Evolutionary conservation across 2,329 filamentous ascomycete genomes (phyloP).

Genomic region (Fusarium sp.): DNA sequence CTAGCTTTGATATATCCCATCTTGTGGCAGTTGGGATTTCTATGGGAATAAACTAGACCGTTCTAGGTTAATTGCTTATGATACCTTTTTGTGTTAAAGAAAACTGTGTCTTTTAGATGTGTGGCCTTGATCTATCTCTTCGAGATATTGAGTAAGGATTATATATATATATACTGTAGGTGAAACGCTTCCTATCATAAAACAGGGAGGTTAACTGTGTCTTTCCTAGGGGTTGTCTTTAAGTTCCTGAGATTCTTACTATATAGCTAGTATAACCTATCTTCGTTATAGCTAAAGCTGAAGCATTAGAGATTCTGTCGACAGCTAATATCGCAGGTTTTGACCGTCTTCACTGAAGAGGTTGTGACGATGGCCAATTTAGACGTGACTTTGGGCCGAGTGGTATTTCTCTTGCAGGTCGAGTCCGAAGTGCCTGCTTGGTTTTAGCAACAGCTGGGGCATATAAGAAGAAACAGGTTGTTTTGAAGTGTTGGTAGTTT

Average conservation of each 20-base stretch:
- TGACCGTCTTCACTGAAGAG: neutral
- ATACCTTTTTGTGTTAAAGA: too few relatives aligned
- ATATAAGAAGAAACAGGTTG: neutral
- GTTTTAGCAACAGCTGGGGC: neutral
- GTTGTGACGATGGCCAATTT: neutral
- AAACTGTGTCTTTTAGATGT: too few relatives aligned
- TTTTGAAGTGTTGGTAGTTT: neutral
- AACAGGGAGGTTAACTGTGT: neutral
- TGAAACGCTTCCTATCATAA: neutral
- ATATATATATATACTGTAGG: too few relatives aligned
- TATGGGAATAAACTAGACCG: too few relatives aligned
- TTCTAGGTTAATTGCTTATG: too few relatives aligned
- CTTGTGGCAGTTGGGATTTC: too few relatives aligned
- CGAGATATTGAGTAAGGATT: too few relatives aligned
- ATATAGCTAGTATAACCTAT: neutral
- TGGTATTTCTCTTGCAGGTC: constrained; percentile 6
- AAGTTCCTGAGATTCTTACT: neutral
- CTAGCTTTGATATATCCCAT: too few relatives aligned
- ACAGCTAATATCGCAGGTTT: neutral
- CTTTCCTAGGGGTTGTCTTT: neutral
- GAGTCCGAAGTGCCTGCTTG: neutral
- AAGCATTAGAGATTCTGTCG: constrained; percentile 11
- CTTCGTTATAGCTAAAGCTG: constrained; percentile 8
- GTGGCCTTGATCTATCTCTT: too few relatives aligned
- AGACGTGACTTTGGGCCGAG: neutral